phyloP scores from a whole-genome alignment of 257 asterid species.

The Eustoma russellianum region DNA sequence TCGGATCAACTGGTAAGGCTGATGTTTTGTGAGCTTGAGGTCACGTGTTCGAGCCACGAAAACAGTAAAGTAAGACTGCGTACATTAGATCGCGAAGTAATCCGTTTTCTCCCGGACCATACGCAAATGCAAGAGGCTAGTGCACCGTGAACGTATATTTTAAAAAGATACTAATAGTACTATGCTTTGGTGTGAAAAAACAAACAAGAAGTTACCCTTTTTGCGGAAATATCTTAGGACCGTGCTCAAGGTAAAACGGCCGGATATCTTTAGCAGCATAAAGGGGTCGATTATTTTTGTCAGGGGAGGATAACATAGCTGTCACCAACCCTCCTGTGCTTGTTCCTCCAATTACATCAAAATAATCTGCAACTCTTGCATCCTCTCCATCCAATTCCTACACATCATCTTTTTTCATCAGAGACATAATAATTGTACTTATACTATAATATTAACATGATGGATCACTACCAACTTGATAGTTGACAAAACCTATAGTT shows the following conservation, averaged over 20 bases:
- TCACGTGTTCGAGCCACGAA: no score
- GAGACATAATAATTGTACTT: background rate
- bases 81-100: no score
- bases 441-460: background rate
- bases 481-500: no score
- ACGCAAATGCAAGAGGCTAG: no score
- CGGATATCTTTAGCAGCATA: conserved; percentile 41
- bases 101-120: no score
- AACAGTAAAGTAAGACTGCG: no score
- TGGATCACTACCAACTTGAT: background rate
- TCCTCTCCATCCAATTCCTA: conserved; percentile 46
- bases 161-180: no score
- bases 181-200: no score
- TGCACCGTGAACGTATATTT: no score
- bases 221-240: conserved; percentile 31
- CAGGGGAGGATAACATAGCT: conserved; percentile 46
- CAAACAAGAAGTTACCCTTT: conserved; percentile 5
- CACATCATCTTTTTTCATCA: background rate
- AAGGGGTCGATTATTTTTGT: conserved; percentile 30
- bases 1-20: no score
- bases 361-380: conserved; percentile 50
- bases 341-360: conserved; percentile 52
- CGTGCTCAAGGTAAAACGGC: conserved; percentile 28
- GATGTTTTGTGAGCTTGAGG: no score
- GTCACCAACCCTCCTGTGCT: conserved; percentile 54